Evolutionary conservation across 768 basidiomycete species (phyloP).

Genomic region (Leccinum incarnatum): DNA sequence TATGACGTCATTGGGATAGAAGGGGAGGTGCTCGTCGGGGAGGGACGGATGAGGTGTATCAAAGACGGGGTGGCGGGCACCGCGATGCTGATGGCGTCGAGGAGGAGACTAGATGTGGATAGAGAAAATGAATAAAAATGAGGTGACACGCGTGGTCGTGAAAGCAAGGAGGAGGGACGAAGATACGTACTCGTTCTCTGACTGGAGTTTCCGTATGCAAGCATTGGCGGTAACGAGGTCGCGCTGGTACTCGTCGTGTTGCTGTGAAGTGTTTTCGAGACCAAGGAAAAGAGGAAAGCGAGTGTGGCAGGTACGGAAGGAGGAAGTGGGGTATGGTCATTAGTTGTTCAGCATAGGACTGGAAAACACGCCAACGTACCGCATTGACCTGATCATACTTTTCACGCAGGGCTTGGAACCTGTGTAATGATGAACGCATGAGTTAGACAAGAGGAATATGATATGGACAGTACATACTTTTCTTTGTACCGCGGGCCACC

Average conservation of each 20-base stretch:
- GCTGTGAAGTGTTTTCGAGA: conserved; percentile 7
- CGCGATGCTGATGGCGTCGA: conserved; percentile 33
- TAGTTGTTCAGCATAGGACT: neutral
- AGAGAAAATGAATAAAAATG: neutral
- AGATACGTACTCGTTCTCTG: conserved; percentile 31
- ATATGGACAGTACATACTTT: conserved; percentile 21
- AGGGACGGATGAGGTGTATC: conserved; percentile 31
- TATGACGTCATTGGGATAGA: conserved; percentile 18
- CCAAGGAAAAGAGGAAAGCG: neutral
- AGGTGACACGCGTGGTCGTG: neutral
- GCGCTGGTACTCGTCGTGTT: conserved; percentile 25
- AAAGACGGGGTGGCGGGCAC: conserved; percentile 33
- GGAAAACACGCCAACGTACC: conserved; percentile 18
- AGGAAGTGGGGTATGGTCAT: neutral
- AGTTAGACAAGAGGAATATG: neutral
- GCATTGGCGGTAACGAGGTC: conserved; percentile 28
- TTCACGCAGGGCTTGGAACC: conserved; percentile 32
- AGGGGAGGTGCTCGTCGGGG: conserved; percentile 22
- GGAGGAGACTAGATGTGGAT: conserved; percentile 27
- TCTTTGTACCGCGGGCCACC: conserved; percentile 31
- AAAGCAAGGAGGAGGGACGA: neutral
- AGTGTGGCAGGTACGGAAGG: neutral
- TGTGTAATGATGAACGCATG: conserved; percentile 1
- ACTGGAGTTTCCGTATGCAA: conserved; percentile 29
- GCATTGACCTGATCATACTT: conserved; percentile 33